Base-by-base conservation (phyloP, 305 asterid genomes). In the Fraxinus latifolia region DNA sequence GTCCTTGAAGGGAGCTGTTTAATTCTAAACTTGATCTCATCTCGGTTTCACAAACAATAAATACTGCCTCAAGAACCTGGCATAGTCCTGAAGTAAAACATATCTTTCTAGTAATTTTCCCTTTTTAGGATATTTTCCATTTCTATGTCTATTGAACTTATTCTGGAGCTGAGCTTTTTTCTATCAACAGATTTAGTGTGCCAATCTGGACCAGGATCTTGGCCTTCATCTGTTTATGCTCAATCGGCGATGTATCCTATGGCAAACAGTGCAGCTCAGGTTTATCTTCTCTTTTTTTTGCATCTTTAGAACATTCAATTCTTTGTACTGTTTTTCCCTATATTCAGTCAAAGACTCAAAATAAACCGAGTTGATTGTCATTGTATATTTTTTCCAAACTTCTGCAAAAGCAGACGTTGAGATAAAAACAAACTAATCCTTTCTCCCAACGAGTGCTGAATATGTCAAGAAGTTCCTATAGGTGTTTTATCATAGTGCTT, bases 251-350 rank as follows among this genome's bases (percentile, higher is more conserved):
- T 91, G 79, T 85, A 94, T 91, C 98, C 98, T 68, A 94, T 94
- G 98, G 98, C 93, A 74, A 94, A 91, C 88, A 94, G 99, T 86
- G 98, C 98, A 77, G 97, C 99, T 85, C 99, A 96, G 98, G 99
- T 96, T 85, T 86, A 67, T 31, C 77, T 72, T 79, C 62, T 76
- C 42, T 42, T 79, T 87, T 76, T 77, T 80, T 34, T 83, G 65
- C 84, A 72, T 80, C 82, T 68, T 42, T 27, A 84, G 65, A 77
- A 81, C 75, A 23, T 73, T 55, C 47, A 65, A 39, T 83, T 47
- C 75, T 42, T 58, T 42, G 2, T 32, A 74, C 81, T 32, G 36
- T 23, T 70, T 37, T 76, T 44, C 73, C 70, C 4, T 47, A 58
- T 76, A 29, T 62, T 81, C 70, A 33, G 53, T 37, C 47, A 37